A percentile compares a stretch with the other conserved stretches of the same genome.
phyloP scores from a whole-genome alignment of 495 filamentous ascomycete genomes.

The Penicillium cataractarum region DNA sequence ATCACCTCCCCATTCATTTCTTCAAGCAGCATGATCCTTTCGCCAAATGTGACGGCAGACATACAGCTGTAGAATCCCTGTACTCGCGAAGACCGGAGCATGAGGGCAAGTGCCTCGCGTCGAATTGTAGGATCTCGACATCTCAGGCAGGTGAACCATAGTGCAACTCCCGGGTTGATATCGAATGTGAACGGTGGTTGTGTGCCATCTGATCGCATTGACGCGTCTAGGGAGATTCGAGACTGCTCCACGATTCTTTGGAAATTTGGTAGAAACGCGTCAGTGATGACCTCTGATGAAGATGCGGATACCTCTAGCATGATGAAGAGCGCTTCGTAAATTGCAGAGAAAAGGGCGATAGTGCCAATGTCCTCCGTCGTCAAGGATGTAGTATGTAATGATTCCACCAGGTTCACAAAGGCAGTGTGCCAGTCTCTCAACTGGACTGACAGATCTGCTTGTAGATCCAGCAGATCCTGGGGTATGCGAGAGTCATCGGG shows the following conservation, averaged over 20 bases:
- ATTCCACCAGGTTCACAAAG: conserved; percentile 27
- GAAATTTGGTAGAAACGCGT: conserved; percentile 29
- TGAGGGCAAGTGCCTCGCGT: conserved; percentile 29
- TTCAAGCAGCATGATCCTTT: conserved; percentile 28
- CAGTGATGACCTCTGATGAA: conserved; percentile 20
- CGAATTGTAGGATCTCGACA: conserved; percentile 34
- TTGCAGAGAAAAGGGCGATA: conserved; percentile 27
- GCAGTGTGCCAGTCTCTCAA: conserved; percentile 30
- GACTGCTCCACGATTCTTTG: conserved; percentile 34
- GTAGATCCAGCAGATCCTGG: conserved; percentile 11
- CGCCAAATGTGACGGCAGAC: conserved; percentile 17
- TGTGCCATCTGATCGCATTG: conserved; percentile 23
- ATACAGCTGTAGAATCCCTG: conserved; percentile 32
- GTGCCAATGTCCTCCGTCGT: conserved; percentile 20
- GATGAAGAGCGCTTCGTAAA: conserved; percentile 32
- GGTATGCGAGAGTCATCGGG: conserved; percentile 16
- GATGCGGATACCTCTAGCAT: conserved; percentile 23
- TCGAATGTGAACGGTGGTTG: conserved; percentile 40
- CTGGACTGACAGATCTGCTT: conserved; percentile 18
- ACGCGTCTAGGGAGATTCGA: conserved; percentile 18
- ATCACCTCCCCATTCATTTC: conserved; percentile 17
- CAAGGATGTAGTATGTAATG: conserved; percentile 10
- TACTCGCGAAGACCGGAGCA: conserved; percentile 25
- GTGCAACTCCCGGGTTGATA: conserved; percentile 27
- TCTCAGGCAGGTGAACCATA: conserved; percentile 32